Evolutionary conservation across 2,329 filamentous ascomycete genomes (phyloP).

Genomic region (Sordariomycetes sp.): DNA sequence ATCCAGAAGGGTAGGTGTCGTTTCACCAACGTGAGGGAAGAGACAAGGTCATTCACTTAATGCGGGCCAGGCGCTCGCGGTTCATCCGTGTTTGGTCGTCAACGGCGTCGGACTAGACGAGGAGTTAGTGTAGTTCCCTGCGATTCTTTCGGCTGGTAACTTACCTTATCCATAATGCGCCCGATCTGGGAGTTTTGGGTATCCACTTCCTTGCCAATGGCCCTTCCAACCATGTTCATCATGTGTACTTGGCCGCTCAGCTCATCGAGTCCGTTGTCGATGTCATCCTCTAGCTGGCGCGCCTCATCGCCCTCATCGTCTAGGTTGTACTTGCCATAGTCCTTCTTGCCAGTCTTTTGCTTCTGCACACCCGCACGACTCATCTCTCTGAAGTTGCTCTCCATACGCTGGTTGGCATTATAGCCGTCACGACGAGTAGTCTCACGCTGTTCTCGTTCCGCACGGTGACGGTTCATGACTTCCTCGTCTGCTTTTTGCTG

Average conservation of each 20-base stretch:
- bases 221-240: constrained; percentile 64
- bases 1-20: no score
- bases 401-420: constrained; percentile 42
- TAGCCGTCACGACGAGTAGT: constrained; percentile 46
- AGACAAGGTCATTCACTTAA: no score
- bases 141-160: constrained; percentile 8
- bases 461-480: constrained; percentile 59
- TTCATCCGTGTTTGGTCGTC: constrained; percentile 77
- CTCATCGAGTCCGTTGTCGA: constrained; percentile 52
- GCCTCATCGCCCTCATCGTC: constrained; percentile 55
- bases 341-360: constrained; percentile 26
- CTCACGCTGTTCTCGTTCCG: constrained; percentile 57
- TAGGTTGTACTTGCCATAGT: constrained; percentile 61
- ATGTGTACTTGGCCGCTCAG: constrained; percentile 62
- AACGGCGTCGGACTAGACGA: constrained; percentile 63
- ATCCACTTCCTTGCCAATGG: constrained; percentile 67
- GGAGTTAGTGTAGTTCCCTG: constrained; percentile 16
- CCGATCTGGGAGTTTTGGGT: constrained; percentile 68
- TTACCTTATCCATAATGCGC: constrained; percentile 68
- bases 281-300: constrained; percentile 36
- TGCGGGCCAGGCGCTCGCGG: constrained; percentile 59
- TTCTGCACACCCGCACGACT: constrained; percentile 14
- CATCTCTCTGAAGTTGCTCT: constrained; percentile 36
- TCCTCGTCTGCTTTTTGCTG: constrained; percentile 56
- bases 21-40: no score